Percentiles rank a stretch among this genome's conserved stretches.
Conservation (phyloP, 2,329 filamentous ascomycete genomes). For the Tolypocladium nubicola region DNA sequence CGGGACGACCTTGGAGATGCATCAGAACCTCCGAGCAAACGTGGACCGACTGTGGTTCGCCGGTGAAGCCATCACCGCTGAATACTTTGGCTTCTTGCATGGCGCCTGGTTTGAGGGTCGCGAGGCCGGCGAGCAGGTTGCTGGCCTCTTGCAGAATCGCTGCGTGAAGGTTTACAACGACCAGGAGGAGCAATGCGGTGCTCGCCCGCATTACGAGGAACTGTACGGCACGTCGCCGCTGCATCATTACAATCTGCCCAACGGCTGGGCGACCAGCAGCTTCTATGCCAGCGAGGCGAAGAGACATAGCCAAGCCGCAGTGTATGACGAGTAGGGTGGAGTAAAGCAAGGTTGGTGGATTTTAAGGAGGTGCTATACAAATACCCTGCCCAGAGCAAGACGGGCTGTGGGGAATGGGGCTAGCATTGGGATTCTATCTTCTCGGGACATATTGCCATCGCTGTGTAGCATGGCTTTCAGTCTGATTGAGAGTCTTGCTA, state of each 20-base stretch:
- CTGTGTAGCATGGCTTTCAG: too few relatives aligned
- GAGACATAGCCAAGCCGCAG: background rate
- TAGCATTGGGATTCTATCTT: too few relatives aligned
- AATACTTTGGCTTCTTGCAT: slow-evolving; percentile 58
- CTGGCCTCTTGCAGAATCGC: slow-evolving; percentile 12
- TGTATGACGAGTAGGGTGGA: background rate
- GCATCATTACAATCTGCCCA: slow-evolving; percentile 19
- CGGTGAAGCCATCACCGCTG: slow-evolving; percentile 50
- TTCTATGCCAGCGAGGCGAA: slow-evolving; percentile 9
- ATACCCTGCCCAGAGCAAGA: background rate
- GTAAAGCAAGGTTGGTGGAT: background rate
- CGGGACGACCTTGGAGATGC: slow-evolving; percentile 51
- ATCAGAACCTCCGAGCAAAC: slow-evolving; percentile 59
- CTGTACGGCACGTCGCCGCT: slow-evolving; percentile 21
- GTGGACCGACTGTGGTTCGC: slow-evolving; percentile 52
- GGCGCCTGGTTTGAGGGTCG: slow-evolving; percentile 49
- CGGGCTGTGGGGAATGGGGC: too few relatives aligned
- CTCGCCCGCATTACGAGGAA: slow-evolving; percentile 9
- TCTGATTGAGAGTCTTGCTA: too few relatives aligned
- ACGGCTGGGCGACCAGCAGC: slow-evolving; percentile 27
- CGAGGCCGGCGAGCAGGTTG: slow-evolving; percentile 33
- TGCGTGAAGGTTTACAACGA: slow-evolving; percentile 7
- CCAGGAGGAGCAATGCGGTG: slow-evolving; percentile 6
- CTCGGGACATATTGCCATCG: too few relatives aligned
- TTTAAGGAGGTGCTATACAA: too few relatives aligned